phyloP scores from a whole-genome alignment of 1,139 yeast species.

The Pneumocystis jirovecii region DNA sequence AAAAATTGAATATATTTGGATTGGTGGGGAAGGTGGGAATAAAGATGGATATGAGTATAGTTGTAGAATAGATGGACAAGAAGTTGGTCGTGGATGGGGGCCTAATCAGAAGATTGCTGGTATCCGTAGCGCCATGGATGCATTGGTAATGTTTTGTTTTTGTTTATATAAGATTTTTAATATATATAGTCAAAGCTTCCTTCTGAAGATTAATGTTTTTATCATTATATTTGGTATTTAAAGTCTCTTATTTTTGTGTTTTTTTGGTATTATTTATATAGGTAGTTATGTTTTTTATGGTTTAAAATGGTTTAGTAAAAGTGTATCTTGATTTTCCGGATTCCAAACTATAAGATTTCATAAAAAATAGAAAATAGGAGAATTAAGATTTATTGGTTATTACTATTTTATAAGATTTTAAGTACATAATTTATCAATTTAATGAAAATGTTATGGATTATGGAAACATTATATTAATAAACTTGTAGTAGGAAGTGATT shows the following conservation, averaged over 20 bases:
- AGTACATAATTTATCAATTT: background rate
- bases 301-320: background rate
- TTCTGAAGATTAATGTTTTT: background rate
- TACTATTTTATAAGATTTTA: background rate
- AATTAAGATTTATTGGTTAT: background rate
- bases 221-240: background rate
- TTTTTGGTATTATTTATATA: background rate
- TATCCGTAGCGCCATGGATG: conserved; percentile 57
- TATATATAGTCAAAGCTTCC: conserved; percentile 9
- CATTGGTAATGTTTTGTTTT: conserved; percentile 18
- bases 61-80: conserved; percentile 41
- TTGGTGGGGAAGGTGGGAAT: conserved; percentile 40
- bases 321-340: background rate
- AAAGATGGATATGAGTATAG: conserved; percentile 41
- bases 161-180: conserved; percentile 9
- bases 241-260: background rate
- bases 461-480: background rate
- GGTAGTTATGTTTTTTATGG: background rate
- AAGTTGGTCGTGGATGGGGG: conserved; percentile 46
- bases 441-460: background rate
- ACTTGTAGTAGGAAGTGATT: background rate
- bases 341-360: background rate
- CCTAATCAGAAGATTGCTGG: conserved; percentile 51
- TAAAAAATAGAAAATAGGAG: background rate
- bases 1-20: conserved; percentile 35